phyloP scores from a whole-genome alignment of 129 eudicot species.

The Tagetes erecta region DNA sequence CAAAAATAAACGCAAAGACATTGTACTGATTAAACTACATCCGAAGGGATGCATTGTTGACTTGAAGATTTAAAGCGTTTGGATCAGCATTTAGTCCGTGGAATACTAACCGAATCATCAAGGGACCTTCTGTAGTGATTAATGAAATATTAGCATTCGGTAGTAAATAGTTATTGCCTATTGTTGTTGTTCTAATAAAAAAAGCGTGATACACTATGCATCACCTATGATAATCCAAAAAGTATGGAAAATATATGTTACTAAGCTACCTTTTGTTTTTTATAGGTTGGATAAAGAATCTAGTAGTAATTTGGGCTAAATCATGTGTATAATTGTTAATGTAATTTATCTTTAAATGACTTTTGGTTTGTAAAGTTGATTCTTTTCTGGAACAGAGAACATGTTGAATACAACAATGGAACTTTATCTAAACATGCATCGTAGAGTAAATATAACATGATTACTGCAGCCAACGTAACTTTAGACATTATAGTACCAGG shows the following conservation, averaged over 20 bases:
- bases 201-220: background rate
- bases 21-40: background rate
- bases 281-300: background rate
- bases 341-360: background rate
- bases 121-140: background rate
- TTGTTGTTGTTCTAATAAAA: background rate
- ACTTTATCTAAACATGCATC: background rate
- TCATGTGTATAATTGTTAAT: background rate
- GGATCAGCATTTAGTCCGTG: background rate
- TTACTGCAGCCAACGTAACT: conserved; percentile 6
- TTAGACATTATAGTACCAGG: background rate
- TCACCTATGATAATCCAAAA: background rate
- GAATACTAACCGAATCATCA: background rate
- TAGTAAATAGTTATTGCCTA: background rate
- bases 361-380: conserved; percentile 7
- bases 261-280: background rate
- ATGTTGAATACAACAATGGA: background rate
- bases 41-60: background rate
- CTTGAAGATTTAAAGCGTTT: background rate
- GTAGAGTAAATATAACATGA: background rate
- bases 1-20: background rate
- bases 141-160: background rate
- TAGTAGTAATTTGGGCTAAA: background rate
- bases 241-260: background rate
- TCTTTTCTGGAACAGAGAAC: background rate